A percentile compares a stretch with the other conserved stretches of the same genome.
Conservation (phyloP, 1,284 basidiomycete genomes). For the Cryptococcus hybrid region DNA sequence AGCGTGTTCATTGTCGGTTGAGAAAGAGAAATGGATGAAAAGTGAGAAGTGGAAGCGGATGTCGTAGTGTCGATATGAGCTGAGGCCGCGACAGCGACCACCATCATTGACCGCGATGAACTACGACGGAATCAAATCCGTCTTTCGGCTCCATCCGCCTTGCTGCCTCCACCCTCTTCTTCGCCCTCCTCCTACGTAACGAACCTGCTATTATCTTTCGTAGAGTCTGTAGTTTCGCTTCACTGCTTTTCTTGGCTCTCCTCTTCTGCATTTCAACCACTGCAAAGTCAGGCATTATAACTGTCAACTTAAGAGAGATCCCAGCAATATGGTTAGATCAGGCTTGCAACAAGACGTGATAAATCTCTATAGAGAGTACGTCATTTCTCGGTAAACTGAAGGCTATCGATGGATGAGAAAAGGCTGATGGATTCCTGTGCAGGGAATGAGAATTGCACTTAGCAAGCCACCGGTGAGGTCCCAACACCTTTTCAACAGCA, state of each 20-base stretch:
- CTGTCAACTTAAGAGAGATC: neutral
- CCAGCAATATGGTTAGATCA: slow-evolving; percentile 33
- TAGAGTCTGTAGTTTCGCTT: too few species aligned
- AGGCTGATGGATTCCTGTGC: too few species aligned
- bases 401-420: neutral
- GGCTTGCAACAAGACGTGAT: slow-evolving; percentile 50
- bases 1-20: slow-evolving; percentile 68
- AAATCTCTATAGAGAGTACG: slow-evolving; percentile 45
- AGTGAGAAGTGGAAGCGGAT: neutral
- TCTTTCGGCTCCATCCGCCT: neutral
- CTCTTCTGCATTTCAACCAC: neutral
- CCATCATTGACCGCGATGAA: too few species aligned
- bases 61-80: neutral
- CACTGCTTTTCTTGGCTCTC: neutral
- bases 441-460: slow-evolving; percentile 37
- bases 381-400: slow-evolving; percentile 4
- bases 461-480: slow-evolving; percentile 34
- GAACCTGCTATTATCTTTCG: too few species aligned
- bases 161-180: neutral
- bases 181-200: neutral
- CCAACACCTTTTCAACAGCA: too few species aligned
- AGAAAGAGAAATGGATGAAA: neutral
- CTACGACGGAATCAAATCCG: neutral
- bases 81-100: slow-evolving; percentile 16
- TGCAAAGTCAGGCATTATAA: neutral